Base-by-base conservation (phyloP, 768 basidiomycete species). In the Hygrocybe punicea region DNA sequence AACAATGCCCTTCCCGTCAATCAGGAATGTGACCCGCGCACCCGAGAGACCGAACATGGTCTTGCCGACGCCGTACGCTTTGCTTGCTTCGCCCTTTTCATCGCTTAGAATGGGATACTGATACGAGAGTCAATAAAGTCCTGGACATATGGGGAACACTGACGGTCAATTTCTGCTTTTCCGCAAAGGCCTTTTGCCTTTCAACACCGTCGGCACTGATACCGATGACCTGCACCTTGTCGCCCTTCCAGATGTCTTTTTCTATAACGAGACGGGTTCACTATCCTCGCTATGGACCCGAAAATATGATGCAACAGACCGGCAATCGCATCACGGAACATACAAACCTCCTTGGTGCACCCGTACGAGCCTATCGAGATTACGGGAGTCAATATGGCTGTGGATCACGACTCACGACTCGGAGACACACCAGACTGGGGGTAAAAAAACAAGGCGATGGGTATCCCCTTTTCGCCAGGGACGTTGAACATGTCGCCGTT, bases 101-200 rank as follows among this genome's bases (percentile, higher is more conserved):
- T 94, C 92, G 62, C 87, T 90, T 62, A 94, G 71, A 21, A 93
- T 80, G 3, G 90, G 89, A 71, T 88, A 93, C 87, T 89, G 58
- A 29, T 23, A n/a, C 21, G 19, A 33, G 23, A 25, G 17, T 21
- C 25, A 16, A 40, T 34, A 14, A 47, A 11, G 25, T 4, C 33
- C 21, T 47, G 8, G 51, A 34, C 29, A 35, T 16, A 24, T 21
- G 13, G 7, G n/a, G 35, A 33, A 45, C 21, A 70, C 79, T 67
- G 64, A 87, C 88, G 3, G 82, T 82, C 56, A 91, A 71, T 48
- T 83, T 81, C 57, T 89, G 65, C 61, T 85, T 84, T 62, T 89
- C 85, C 7, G 84, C 89, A 67, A 92, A 93, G 6, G 74, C 64
- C 69, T 85, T 86, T 71, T 93, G 88, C 62, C 85, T 85, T 51